These are phyloP conservation scores for Trichoderma oligosporum DNA, from an alignment of 2,329 filamentous ascomycete species.

Conservation along the genomic window DNA sequence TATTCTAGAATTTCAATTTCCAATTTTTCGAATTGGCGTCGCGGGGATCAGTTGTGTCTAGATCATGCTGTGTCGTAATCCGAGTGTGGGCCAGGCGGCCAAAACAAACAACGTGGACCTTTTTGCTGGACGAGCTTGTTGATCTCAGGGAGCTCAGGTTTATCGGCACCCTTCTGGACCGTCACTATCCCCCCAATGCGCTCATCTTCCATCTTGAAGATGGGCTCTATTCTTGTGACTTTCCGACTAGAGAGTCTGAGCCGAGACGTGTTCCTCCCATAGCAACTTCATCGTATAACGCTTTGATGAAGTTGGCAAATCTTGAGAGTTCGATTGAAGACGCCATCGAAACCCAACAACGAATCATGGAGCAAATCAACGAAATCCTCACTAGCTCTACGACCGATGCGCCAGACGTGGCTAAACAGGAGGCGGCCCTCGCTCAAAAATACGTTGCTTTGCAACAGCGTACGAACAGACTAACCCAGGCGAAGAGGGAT, in stretches of 20 bases:
- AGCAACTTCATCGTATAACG: conserved; percentile 76
- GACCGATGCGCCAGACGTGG: conserved; percentile 43
- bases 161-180: conserved; percentile 66
- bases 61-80: conserved; percentile 61
- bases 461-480: conserved; percentile 63
- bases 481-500: conserved; percentile 58
- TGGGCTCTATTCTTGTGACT: conserved; percentile 78
- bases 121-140: conserved; percentile 69
- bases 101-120: conserved; percentile 48
- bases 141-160: conserved; percentile 73
- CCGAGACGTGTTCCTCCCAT: conserved; percentile 51
- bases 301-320: conserved; percentile 82
- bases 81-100: conserved; percentile 69
- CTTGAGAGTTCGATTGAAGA: conserved; percentile 90
- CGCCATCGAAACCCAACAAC: conserved; percentile 71
- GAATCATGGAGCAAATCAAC: conserved; percentile 75
- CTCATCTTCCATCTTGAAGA: conserved; percentile 82
- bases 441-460: conserved; percentile 54
- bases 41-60: conserved; percentile 60
- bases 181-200: conserved; percentile 75
- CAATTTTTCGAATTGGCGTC: conserved; percentile 72
- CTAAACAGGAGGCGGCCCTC: conserved; percentile 47
- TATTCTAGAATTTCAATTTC: conserved; percentile 73
- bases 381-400: conserved; percentile 45
- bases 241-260: conserved; percentile 50